phyloP scores from a whole-genome alignment of 495 filamentous ascomycete species.

The Letharia lupina region DNA sequence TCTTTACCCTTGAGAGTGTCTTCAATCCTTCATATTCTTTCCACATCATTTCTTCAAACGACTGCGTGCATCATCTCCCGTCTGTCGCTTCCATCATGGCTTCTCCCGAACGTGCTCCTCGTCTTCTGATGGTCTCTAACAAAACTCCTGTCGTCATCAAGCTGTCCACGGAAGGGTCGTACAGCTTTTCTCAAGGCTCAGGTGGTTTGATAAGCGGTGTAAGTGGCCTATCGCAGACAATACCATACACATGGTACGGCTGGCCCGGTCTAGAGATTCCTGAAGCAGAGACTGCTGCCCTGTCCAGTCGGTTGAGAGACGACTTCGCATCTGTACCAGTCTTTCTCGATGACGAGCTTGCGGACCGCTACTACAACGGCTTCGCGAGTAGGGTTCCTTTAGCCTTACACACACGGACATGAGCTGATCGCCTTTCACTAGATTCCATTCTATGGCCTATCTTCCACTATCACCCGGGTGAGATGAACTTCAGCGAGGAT shows the following conservation, averaged over 20 bases:
- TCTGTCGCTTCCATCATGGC: neutral
- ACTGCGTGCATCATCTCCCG: neutral
- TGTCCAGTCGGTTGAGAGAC: slow-evolving; percentile 60
- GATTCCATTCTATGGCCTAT: slow-evolving; percentile 94
- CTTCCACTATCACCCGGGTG: slow-evolving; percentile 91
- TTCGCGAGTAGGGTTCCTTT: slow-evolving; percentile 60
- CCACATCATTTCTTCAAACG: neutral
- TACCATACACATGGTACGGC: slow-evolving; percentile 94
- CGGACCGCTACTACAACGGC: slow-evolving; percentile 77
- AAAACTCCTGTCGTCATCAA: slow-evolving; percentile 94
- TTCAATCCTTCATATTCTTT: neutral
- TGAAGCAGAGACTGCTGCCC: slow-evolving; percentile 53
- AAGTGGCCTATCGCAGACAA: slow-evolving; percentile 80
- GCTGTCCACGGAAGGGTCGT: slow-evolving; percentile 71
- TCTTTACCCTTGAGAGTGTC: neutral
- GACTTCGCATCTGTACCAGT: slow-evolving; percentile 68
- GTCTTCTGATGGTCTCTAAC: slow-evolving; percentile 82
- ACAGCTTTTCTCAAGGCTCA: slow-evolving; percentile 89
- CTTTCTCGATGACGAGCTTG: slow-evolving; percentile 69
- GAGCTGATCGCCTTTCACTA: slow-evolving; percentile 30
- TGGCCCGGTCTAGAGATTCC: slow-evolving; percentile 89
- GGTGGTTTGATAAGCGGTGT: slow-evolving; percentile 88
- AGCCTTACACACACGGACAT: slow-evolving; percentile 3
- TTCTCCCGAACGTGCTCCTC: slow-evolving; percentile 3
- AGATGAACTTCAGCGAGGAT: slow-evolving; percentile 81